These are phyloP conservation scores for Datisca glomerata DNA, from an alignment of 306 rosid genomes.

Conservation along the genomic window DNA sequence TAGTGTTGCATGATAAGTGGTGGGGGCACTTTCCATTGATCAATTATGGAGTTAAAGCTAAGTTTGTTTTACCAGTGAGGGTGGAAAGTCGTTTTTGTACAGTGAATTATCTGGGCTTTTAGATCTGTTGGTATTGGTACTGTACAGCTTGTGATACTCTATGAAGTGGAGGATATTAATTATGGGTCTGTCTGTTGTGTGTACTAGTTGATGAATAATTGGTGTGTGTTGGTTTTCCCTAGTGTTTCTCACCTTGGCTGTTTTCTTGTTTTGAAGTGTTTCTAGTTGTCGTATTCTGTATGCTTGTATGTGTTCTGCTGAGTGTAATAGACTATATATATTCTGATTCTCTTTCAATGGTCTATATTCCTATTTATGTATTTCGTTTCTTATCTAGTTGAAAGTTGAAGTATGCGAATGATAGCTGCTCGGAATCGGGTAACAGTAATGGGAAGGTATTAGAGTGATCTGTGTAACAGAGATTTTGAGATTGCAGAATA, in stretches of 20 bases:
- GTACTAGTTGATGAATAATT: not conserved
- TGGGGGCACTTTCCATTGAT: constrained; percentile 26
- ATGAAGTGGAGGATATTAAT: not conserved
- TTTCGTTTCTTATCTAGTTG: no score
- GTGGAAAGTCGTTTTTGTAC: constrained; percentile 23
- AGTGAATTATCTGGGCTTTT: constrained; percentile 18
- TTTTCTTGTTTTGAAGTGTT: not conserved
- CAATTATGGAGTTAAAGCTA: constrained; percentile 32
- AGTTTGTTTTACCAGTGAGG: constrained; percentile 44
- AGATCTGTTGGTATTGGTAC: not conserved
- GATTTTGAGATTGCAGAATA: no score
- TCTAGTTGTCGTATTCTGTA: not conserved
- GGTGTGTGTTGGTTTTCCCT: not conserved
- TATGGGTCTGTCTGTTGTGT: not conserved
- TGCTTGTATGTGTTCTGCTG: not conserved
- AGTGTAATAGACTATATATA: no score
- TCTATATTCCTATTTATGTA: no score
- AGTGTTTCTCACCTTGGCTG: no score
- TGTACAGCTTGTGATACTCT: constrained; percentile 7
- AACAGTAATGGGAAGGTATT: no score
- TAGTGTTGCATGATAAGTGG: constrained; percentile 34
- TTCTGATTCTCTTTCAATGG: no score
- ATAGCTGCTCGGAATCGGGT: no score
- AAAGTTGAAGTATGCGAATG: no score
- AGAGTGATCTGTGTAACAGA: no score